Conservation (phyloP, 2,329 filamentous ascomycete genomes). For the Trichoderma arundinaceum region DNA sequence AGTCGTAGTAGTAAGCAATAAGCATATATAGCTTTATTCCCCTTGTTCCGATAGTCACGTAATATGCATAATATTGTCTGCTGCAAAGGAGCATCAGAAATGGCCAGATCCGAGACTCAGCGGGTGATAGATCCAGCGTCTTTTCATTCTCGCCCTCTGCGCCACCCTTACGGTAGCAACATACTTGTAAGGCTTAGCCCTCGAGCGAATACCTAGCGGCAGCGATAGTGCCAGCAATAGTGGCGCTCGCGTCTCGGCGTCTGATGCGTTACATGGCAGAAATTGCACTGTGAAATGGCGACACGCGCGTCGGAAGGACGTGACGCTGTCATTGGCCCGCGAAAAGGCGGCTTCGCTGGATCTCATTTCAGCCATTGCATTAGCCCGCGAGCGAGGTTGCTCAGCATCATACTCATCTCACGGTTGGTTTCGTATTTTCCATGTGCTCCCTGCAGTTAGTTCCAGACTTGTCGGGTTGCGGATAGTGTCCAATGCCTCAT, state of each 20-base stretch:
- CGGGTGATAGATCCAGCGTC: neutral
- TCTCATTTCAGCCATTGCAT: conserved; percentile 7
- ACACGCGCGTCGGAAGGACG: neutral
- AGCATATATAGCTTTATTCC: no score
- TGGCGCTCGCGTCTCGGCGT: conserved; percentile 7
- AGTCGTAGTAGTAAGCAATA: no score
- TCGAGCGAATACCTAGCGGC: neutral
- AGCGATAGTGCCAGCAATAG: neutral
- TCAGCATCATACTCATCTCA: neutral
- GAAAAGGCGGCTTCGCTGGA: conserved; percentile 2
- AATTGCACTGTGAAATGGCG: neutral
- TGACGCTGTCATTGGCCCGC: conserved; percentile 4
- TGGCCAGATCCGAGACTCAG: neutral
- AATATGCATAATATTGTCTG: neutral
- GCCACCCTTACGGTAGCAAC: neutral
- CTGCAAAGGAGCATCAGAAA: neutral
- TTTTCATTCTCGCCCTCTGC: neutral
- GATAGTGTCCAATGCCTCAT: neutral
- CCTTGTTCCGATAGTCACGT: no score
- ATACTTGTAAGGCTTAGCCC: neutral
- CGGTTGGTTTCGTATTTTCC: neutral
- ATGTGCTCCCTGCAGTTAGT: conserved; percentile 3
- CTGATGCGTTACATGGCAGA: conserved; percentile 1
- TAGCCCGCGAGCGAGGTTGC: neutral
- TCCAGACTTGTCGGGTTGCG: neutral